Percentiles rank a stretch among this genome's conserved stretches.
Conservation (phyloP, 2,329 filamentous ascomycete genomes). For the Fusarium gaditjirri region DNA sequence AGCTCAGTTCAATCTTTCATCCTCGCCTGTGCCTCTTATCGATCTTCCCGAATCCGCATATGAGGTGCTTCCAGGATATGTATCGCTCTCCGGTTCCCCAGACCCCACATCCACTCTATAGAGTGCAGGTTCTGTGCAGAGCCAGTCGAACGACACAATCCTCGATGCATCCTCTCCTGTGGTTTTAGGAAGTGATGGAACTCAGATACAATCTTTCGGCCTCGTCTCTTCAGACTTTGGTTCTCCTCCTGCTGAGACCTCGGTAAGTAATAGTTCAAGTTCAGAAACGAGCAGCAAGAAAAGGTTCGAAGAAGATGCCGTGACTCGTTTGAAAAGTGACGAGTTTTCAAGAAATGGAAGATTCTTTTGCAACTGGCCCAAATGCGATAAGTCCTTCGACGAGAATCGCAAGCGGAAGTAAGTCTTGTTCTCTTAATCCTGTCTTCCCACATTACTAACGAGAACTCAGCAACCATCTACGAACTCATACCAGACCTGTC, state of each 20-base stretch:
- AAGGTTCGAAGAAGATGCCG: conserved; percentile 19
- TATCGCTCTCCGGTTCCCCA: conserved; percentile 6
- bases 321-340: conserved; percentile 25
- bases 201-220: background rate
- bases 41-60: background rate
- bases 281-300: background rate
- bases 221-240: background rate
- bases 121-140: conserved; percentile 10
- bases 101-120: conserved; percentile 23
- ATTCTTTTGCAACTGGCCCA: conserved; percentile 19
- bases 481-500: conserved; percentile 33
- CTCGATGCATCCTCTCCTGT: background rate
- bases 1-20: background rate
- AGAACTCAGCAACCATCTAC: conserved; percentile 33
- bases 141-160: background rate
- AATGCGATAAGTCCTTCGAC: conserved; percentile 8
- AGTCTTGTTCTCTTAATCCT: background rate
- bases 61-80: background rate
- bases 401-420: conserved; percentile 28
- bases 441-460: background rate
- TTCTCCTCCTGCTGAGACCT: background rate
- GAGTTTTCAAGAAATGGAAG: conserved; percentile 26
- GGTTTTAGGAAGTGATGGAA: background rate
- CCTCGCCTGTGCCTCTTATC: background rate
- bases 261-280: conserved; percentile 1